Evolutionary conservation across 1,284 basidiomycete species (phyloP).

Genomic region (Gomphus bonarii): DNA sequence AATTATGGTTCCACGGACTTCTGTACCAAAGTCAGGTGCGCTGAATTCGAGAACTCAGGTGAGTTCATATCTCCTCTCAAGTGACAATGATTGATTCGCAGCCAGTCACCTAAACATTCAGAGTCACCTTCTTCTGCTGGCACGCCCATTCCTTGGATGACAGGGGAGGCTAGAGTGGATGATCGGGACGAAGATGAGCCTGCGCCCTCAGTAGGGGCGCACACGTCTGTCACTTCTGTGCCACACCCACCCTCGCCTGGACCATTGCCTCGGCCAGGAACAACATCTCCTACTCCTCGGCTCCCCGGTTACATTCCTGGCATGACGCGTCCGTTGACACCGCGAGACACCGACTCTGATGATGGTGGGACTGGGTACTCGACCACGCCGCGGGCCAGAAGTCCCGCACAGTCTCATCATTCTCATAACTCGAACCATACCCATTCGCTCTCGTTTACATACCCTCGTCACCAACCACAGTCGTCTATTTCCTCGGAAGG

Average conservation of each 20-base stretch:
- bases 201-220: neutral
- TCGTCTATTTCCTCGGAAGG: conserved; percentile 1
- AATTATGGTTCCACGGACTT: conserved; percentile 16
- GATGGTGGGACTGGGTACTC: conserved; percentile 61
- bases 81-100: neutral
- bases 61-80: neutral
- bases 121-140: conserved; percentile 3
- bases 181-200: conserved; percentile 8
- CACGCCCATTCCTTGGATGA: conserved; percentile 10
- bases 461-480: conserved; percentile 2
- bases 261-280: conserved; percentile 29
- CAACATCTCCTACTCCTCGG: conserved; percentile 47
- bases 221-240: neutral
- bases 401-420: conserved; percentile 26
- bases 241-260: conserved; percentile 32
- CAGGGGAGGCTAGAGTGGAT: conserved; percentile 6
- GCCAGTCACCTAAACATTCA: conserved; percentile 1
- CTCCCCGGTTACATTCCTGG: conserved; percentile 78
- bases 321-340: conserved; percentile 80
- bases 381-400: conserved; percentile 68
- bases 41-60: conserved; percentile 5
- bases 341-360: conserved; percentile 50
- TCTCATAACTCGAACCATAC: neutral
- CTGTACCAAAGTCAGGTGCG: conserved; percentile 1
- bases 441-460: neutral